Evolutionary conservation across 75 land plant genomes (phyloP), one percentile per base, ranked within the genome.

Genomic region (Cryptomeria japonica): DNA sequence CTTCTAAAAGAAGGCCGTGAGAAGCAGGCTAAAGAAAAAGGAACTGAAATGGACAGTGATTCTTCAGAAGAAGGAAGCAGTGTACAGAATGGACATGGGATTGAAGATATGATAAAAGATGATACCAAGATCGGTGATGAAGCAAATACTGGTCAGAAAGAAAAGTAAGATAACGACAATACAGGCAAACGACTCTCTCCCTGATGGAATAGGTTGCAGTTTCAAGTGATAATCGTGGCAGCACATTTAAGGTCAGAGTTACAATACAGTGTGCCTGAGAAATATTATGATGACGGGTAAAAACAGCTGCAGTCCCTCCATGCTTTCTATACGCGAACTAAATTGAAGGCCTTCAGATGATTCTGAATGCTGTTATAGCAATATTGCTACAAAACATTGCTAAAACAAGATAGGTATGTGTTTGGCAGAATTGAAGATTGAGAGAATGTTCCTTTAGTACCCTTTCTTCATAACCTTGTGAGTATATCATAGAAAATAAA

Each of bases 1-100:
- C 89, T 96, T 90, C 42, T 96, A 85, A 88, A 86, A 32, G 92
- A 93, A 78, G 95, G 97, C 49, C 47, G 82, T 22, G 36, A 75
- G 77, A 87, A 91, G 85, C 87, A 87, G 73, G 16, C 36, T 36
- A 90, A 91, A 61, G 34, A 83, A 72, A 16, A 68, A 83, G 89
- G 87, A 79, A 41, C 82, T 41, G 84, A 41, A 82, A 42, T 19
- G 37, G 13, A 25, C 37, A 75, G 77, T 34, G 77, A 75, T 12
- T 34, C 16, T 72, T 72, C 31, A n/a, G 76, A 28, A 72, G 76
- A 72, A 28, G 34, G 76, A 72, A 31, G 36, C 76, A 9, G 76
- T 72, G 31, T 25, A 32, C 77, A 34, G 15, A 75, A 75, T 3
- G 77, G 34, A 34, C 34, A 31, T 32, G 37, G 38, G 34, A 75